Evolutionary conservation across 164 flowering plant species (phyloP), one percentile per base, ranked within the genome.

Genomic region (Umbellularia californica): DNA sequence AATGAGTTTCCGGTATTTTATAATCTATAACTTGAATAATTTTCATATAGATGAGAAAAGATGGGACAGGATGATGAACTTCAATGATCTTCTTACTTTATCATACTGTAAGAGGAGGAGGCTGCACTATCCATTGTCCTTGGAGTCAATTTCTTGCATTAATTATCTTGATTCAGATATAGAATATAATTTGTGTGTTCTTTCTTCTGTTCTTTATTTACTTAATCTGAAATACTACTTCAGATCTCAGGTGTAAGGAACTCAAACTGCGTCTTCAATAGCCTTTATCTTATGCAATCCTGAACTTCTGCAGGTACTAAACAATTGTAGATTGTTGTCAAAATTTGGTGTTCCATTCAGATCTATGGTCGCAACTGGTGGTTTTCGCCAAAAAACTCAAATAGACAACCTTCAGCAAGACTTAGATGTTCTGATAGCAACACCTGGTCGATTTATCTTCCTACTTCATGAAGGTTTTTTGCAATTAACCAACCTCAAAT

Each of bases 311-410:
- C 89, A 96, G 99, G 98, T 96, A 41, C 84, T 93, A 70, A 78
- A 74, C 73, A 86, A 79, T 81, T 96, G 99, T 71, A 86, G 97
- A 74, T 84, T 92, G 62, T 79, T 96, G 68, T 91, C 99, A 62
- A 96, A 87, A 69, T 83, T 30, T 81, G 99, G 99, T 50, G 87
- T 92, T 63, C 98, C 95, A 28, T 90, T 96, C 84, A 91, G 93
- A 23, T 96, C 98, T 67, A 91, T 96, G 97, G 91, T 89, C 76
- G 95, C 87, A 58, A 96, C 99, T 2, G 99, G 99, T 76, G 99
- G 99, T 78, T 92, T 91, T 80, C 81, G 87, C 33, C 97, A 91
- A 78, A 90, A 58, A 85, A 96, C 99, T 70, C 99, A 96, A 65
- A 65, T 90, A 77, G 95, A 96, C 83, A 91, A 77, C 83, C 87